Evolutionary conservation across 306 rosid genomes (phyloP), one percentile per base, ranked within the genome.

Genomic region (Coriaria nepalensis): DNA sequence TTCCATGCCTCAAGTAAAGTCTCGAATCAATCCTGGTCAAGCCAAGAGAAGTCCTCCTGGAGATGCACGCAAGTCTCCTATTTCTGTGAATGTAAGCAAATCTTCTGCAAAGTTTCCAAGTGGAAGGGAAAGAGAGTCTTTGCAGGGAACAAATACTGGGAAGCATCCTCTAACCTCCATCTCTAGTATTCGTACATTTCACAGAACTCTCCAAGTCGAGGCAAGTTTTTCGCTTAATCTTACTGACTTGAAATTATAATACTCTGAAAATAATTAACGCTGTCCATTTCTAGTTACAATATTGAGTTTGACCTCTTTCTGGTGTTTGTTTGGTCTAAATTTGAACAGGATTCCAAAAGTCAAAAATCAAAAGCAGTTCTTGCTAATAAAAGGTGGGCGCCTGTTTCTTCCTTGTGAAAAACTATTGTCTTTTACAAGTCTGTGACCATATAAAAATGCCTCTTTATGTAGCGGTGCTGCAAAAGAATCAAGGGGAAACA

Each of bases 321-420:
- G 5, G 2, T 40, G 13, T 4, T 32, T 8, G 8, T 39, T 44
- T 33, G 15, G 7, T 2, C 44, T 6, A 14, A 14, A 6, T 7
- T 7, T 57, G 13, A 61, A 48, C 75, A 80, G 94, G 83, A 70
- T 53, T 73, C 76, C 47, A 66, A 34, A 69, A 52, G 35, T 46
- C 37, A 5, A 45, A 66, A 67, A 50, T 62, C 52, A 45, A 80
- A 71, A 40, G 52, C 48, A 40, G 38, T 36, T 48, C 41, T 43
- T 35, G 74, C 61, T n/a, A 67, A 29, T 47, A 73, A 37, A 68
- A 73, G 92, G 94, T 84, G 68, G 15, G 11, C 49, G 4, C 48
- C 46, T 50, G 20, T 43, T 60, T 60, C 69, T 69, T 46, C 35
- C 5, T 60, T 38, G 48, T 41, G 11, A 43, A 33, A 53, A 55